Conservation (phyloP, 495 filamentous ascomycete species). For the Astrothelium macrocarpum region DNA sequence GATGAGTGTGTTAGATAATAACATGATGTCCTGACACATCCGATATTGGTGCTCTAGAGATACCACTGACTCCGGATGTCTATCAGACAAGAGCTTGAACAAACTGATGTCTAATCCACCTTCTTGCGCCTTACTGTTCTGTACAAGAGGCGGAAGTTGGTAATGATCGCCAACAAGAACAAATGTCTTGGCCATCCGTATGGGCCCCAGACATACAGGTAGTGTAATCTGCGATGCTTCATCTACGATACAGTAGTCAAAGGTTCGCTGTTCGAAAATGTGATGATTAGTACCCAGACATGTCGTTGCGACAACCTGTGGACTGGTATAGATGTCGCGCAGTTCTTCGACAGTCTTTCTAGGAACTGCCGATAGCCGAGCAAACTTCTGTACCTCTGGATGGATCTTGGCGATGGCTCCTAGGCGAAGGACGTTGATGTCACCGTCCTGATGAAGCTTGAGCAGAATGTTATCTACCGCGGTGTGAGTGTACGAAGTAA, state of each 20-base stretch:
- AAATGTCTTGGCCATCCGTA: slow-evolving; percentile 86
- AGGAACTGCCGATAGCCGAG: slow-evolving; percentile 58
- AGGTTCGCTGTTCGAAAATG: slow-evolving; percentile 77
- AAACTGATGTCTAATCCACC: slow-evolving; percentile 87
- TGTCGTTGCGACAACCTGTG: slow-evolving; percentile 85
- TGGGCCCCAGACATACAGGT: slow-evolving; percentile 85
- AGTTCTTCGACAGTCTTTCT: slow-evolving; percentile 74
- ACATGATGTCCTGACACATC: slow-evolving; percentile 96
- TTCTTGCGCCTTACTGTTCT: slow-evolving; percentile 74
- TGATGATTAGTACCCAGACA: slow-evolving; percentile 84
- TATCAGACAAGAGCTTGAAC: slow-evolving; percentile 85
- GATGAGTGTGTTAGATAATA: slow-evolving; percentile 83
- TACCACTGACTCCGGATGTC: slow-evolving; percentile 75
- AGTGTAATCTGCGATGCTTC: slow-evolving; percentile 96
- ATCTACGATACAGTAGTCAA: slow-evolving; percentile 97
- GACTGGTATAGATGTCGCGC: slow-evolving; percentile 66
- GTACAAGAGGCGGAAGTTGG: slow-evolving; percentile 87
- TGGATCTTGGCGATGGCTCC: slow-evolving; percentile 77
- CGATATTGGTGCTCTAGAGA: slow-evolving; percentile 93
- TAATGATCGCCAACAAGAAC: slow-evolving; percentile 94
- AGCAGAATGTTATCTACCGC: slow-evolving; percentile 96
- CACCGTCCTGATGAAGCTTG: slow-evolving; percentile 72
- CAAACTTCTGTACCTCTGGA: slow-evolving; percentile 75
- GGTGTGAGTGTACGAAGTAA: slow-evolving; percentile 94
- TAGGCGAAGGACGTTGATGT: slow-evolving; percentile 71